Base-by-base conservation (phyloP, 805 yeast species). In the Naumovozyma castellii region DNA sequence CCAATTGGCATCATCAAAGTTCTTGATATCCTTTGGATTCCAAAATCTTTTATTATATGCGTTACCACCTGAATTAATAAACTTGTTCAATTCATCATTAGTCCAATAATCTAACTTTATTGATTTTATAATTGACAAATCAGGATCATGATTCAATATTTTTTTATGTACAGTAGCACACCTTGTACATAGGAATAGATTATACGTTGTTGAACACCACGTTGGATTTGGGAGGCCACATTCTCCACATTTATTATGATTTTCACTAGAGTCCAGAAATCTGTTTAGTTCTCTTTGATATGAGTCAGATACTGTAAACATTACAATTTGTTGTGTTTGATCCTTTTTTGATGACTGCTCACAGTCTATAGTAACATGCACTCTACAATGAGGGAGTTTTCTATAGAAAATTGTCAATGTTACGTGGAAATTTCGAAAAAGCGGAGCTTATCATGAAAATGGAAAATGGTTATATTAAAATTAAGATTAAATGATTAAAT, bases 161-260 rank as follows among this genome's bases (percentile, higher is more conserved):
- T 72, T 72, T 44, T 84, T 68, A 60, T 85, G 95, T 19, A 78
- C 67, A 3, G 84, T 75, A 6, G 94, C 92, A 69, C 95, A 85
- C 47, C 92, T 66, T 13, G 92, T 90, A 65, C 95, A 85, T 13
- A 85, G 64, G 45, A 85, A 78, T 9, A 84, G 65, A 17, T 94
- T 92, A 35, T 81, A 48, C 34, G 57, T 56, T 1, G 53, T 39
- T 0, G 63, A 55, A 40, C 57, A 54, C 61, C 66, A 55, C 5
- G 49, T 83, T 10, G 94, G 92, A 57, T 72, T 76, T 3, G 71
- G 53, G 3, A 75, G 64, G 4, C 74, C 73, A 62, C 94, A 84
- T 55, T 84, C 95, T 18, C 87, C 94, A 59, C 95, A 84, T 53
- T 69, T 74, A 58, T 82, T 83, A 36, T 66, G 64, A 54, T 84